Evolutionary conservation across 345 rosid genomes (phyloP), one percentile per base, ranked within the genome.

Genomic region (Triadica sebifera): DNA sequence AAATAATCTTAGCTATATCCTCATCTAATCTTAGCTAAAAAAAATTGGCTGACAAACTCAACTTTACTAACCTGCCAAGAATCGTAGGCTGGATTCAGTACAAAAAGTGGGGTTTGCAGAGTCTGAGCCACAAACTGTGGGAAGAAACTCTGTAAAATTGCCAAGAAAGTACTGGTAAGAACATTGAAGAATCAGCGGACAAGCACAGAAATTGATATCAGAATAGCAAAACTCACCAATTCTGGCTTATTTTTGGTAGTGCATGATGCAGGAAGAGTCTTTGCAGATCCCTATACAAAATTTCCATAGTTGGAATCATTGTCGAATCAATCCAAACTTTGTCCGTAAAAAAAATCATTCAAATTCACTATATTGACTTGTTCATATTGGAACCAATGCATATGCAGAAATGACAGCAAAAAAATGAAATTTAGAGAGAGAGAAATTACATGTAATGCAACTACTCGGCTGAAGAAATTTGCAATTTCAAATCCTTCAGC

Each of bases 51-150:
- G 11, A 41, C 1, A 64, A 64, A 24, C 19, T 11, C 47, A 66
- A 74, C 39, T 65, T 74, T 29, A 60, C 86, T 53, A 75, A 96
- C 99, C 99, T 96, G 98, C 99, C 99, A 93, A 5, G 94, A 85
- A 84, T 93, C 98, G 70, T 91, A 91, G 24, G 96, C 97, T 1
- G 99, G 88, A 81, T 96, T 96, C 29, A 91, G 77, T 56, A 96
- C 61, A 84, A 96, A 96, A 22, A 96, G 79, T 1, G 99, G 98
- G 19, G 97, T 96, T 76, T 51, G 78, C 75, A 96, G 88, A 63
- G 86, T 84, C 15, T 76, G 81, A 16, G 83, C 86, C 43, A 88
- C 88, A 66, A 89, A 77, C 78, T 93, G 94, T 8, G 99, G 99
- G 89, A 96, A 96, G 89, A 96, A 91, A 79, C 99, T 93, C 98